Evolutionary conservation across 1,139 yeast genomes (phyloP).

Genomic region (Saccharomycopsis hybrid): DNA sequence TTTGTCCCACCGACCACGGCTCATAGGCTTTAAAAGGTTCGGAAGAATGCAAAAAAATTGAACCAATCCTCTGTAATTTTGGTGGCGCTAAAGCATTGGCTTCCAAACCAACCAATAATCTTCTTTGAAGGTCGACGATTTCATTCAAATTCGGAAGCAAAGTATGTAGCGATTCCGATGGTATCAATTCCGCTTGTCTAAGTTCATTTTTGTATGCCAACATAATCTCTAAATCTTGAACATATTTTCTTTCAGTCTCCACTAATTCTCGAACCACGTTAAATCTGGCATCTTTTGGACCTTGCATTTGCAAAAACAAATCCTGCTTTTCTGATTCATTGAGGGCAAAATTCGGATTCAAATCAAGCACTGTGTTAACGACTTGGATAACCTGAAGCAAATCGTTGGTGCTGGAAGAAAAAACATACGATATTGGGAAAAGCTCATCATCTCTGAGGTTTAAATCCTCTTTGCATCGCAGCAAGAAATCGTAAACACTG

Average conservation of each 20-base stretch:
- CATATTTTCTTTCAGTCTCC: slow-evolving; percentile 87
- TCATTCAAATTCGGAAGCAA: slow-evolving; percentile 83
- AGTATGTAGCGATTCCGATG: slow-evolving; percentile 74
- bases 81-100: slow-evolving; percentile 75
- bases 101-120: slow-evolving; percentile 82
- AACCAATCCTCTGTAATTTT: slow-evolving; percentile 78
- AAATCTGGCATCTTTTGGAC: slow-evolving; percentile 44
- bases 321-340: slow-evolving; percentile 23
- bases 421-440: slow-evolving; percentile 87
- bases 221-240: slow-evolving; percentile 78
- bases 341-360: slow-evolving; percentile 38
- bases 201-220: slow-evolving; percentile 64
- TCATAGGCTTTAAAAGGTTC: slow-evolving; percentile 85
- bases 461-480: slow-evolving; percentile 77
- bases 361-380: slow-evolving; percentile 54
- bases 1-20: slow-evolving; percentile 84
- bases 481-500: slow-evolving; percentile 82
- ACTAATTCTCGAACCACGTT: slow-evolving; percentile 81
- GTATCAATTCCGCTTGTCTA: slow-evolving; percentile 55
- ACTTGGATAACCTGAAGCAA: slow-evolving; percentile 66
- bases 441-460: slow-evolving; percentile 73
- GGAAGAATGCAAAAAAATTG: slow-evolving; percentile 69
- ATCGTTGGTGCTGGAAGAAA: slow-evolving; percentile 75
- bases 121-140: slow-evolving; percentile 85
- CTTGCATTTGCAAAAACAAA: slow-evolving; percentile 18